Evolutionary conservation across 129 eudicot genomes (phyloP).

Genomic region (Ambrosia trifida): DNA sequence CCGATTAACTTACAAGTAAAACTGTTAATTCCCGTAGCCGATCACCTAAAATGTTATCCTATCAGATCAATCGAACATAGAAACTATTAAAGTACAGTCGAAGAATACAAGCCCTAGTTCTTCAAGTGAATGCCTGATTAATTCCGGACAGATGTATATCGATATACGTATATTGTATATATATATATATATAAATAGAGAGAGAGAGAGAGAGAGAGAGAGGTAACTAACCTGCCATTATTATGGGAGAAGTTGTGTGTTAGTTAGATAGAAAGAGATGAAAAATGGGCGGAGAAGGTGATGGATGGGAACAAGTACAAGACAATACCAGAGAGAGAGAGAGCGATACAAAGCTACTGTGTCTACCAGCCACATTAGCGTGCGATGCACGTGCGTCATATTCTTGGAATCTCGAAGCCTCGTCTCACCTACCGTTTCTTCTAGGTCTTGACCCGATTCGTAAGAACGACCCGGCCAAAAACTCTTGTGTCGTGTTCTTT

Average conservation of each 20-base stretch:
- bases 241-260: slow-evolving; percentile 22
- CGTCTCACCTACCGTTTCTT: slow-evolving; percentile 18
- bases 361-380: slow-evolving; percentile 23
- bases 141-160: slow-evolving; percentile 12
- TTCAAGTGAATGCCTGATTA: slow-evolving; percentile 10
- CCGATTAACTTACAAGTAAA: slow-evolving; percentile 13
- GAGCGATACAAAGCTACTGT: not conserved
- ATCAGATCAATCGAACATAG: slow-evolving; percentile 22
- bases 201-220: too few species aligned
- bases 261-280: slow-evolving; percentile 10
- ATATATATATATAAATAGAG: too few species aligned
- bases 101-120: not conserved
- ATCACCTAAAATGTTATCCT: not conserved
- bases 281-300: slow-evolving; percentile 38
- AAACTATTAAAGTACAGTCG: slow-evolving; percentile 2
- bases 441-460: slow-evolving; percentile 13
- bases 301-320: slow-evolving; percentile 25
- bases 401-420: not conserved
- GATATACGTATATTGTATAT: not conserved
- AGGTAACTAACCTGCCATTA: slow-evolving; percentile 38
- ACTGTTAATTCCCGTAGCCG: slow-evolving; percentile 18
- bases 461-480: not conserved
- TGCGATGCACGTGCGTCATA: slow-evolving; percentile 33
- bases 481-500: too few species aligned
- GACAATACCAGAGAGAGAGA: slow-evolving; percentile 5